These are phyloP conservation scores for Bipolaris sorokiniana DNA, from an alignment of 2,329 filamentous ascomycete species.

Conservation along the genomic window DNA sequence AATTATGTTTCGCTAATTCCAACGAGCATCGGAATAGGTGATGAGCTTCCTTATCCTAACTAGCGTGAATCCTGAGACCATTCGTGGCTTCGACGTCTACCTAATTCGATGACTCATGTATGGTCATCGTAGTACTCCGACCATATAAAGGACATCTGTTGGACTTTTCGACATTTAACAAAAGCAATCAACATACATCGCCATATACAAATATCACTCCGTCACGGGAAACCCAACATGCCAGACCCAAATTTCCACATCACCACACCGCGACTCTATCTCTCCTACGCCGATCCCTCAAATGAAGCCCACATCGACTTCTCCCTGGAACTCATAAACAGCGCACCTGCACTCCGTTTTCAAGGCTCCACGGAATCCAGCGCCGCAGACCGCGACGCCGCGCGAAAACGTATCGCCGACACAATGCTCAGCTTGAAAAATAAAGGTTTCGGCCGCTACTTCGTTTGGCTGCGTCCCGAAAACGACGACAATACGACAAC, in stretches of 20 bases:
- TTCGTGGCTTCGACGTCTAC: neutral
- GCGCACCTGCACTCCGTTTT: neutral
- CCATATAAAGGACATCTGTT: too few relatives aligned
- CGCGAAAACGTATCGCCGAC: constrained; percentile 16
- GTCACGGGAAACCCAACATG: neutral
- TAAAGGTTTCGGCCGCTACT: constrained; percentile 36
- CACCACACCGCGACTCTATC: constrained; percentile 58
- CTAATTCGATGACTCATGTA: constrained; percentile 6
- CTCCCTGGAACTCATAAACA: constrained; percentile 6
- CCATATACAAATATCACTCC: neutral
- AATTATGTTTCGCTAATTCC: neutral
- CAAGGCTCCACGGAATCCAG: neutral
- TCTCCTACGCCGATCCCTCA: constrained; percentile 25
- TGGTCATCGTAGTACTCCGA: too few relatives aligned
- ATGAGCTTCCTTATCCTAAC: constrained; percentile 6
- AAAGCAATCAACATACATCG: neutral
- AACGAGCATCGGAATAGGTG: neutral
- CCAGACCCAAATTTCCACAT: constrained; percentile 62
- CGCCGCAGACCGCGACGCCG: constrained; percentile 10
- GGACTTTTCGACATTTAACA: too few relatives aligned
- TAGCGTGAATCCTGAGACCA: neutral
- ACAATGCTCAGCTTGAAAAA: constrained; percentile 13
- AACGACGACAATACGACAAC: neutral
- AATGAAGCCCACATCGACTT: constrained; percentile 26
- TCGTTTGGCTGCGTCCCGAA: constrained; percentile 28